Evolutionary conservation across 1,139 yeast genomes (phyloP), one percentile per base, ranked within the genome.

Genomic region (Hanseniaspora sp.): DNA sequence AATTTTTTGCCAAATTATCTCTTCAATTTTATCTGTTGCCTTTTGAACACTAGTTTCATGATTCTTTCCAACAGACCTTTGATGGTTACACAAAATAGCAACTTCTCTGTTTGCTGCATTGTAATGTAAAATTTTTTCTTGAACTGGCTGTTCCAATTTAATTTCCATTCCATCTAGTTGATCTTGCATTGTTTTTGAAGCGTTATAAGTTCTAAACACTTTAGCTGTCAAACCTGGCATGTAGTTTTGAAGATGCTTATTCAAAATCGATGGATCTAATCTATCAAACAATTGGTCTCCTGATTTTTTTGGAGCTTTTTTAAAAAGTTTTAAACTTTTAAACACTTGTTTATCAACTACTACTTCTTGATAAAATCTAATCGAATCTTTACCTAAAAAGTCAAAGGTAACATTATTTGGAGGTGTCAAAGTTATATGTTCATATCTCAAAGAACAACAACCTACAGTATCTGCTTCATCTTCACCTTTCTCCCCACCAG

Each of bases 401-500:
- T 90, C 97, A 71, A 90, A 88, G n/a, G 85, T 77, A 17, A 90
- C 96, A 15, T 76, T 83, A 62, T 81, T 81, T 11, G 96, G 96
- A 1, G 95, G 95, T 61, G 79, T 79, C 58, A 90, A 73, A 1
- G 94, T 83, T 47, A 90, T 78, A 68, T 90, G 97, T 66, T 90
- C 97, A 63, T 73, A 90, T 62, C 97, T 73, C 60, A 90, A 75
- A 0, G 97, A 90, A 70, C 97, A 90, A 70, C 98, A 90, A 46
- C 98, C 98, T 46, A 90, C 98, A 1, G 98, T 90, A 67, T 92
- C 98, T 2, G 97, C 97, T 66, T 90, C 96, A 63, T 92, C 97
- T 9, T 90, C 97, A 17, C 94, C 86, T 67, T 90, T 90, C 69
- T 92, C 97, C 62, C 96, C 96, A 66, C 97, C 97, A 0, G 97